Percentiles rank a stretch among this genome's conserved stretches.
phyloP scores from a whole-genome alignment of 2,329 filamentous ascomycete species.

The Beauveria caledonica region DNA sequence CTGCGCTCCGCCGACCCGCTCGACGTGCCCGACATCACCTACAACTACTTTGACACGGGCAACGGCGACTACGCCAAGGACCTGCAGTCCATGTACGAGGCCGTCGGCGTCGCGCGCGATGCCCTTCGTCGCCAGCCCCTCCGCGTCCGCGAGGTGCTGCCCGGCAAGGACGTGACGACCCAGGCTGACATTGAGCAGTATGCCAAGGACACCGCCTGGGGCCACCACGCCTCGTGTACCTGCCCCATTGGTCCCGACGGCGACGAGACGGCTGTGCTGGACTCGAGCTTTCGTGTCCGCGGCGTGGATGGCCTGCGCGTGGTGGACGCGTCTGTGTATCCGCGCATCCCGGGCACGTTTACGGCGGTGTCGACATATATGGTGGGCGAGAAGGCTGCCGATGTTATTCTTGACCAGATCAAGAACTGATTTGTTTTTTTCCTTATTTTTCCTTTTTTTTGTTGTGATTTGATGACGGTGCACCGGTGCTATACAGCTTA shows the following conservation, averaged over 20 bases:
- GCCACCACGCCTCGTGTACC: conserved; percentile 26
- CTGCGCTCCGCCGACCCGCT: conserved; percentile 54
- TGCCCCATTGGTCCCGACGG: conserved; percentile 25
- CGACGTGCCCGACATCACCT: conserved; percentile 54
- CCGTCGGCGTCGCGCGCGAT: conserved; percentile 41
- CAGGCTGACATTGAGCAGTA: conserved; percentile 18
- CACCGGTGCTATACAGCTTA: neutral
- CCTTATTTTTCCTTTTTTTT: neutral
- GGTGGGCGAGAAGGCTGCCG: conserved; percentile 26
- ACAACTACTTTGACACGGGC: conserved; percentile 51
- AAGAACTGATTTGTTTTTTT: neutral
- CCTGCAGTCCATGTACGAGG: conserved; percentile 47
- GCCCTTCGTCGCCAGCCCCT: conserved; percentile 23
- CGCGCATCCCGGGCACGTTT: conserved; percentile 25
- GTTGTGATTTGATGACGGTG: neutral
- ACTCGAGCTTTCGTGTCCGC: conserved; percentile 39
- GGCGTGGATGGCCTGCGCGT: conserved; percentile 37
- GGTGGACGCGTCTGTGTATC: conserved; percentile 38
- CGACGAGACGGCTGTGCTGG: conserved; percentile 34
- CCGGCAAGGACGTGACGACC: conserved; percentile 14
- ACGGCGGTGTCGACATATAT: conserved; percentile 25
- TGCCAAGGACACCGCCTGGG: conserved; percentile 24
- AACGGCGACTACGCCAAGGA: conserved; percentile 38
- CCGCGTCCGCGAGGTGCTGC: conserved; percentile 15
- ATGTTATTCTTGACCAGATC: conserved; percentile 19